Conservation (phyloP, 2,329 filamentous ascomycete genomes). For the Chaetoscypha palmicola region DNA sequence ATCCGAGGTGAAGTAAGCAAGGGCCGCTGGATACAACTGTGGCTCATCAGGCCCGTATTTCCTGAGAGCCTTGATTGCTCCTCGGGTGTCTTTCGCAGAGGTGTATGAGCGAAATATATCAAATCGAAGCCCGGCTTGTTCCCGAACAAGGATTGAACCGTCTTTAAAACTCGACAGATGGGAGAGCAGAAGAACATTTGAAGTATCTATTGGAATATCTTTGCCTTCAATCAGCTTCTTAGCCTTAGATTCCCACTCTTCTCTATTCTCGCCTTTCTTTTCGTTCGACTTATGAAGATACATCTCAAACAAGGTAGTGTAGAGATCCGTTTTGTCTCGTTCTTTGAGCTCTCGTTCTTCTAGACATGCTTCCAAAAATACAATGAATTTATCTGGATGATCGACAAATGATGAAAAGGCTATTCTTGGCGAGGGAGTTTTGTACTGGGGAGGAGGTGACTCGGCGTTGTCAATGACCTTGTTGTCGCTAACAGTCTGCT, state of each 20-base stretch:
- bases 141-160: slow-evolving; percentile 85
- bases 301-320: slow-evolving; percentile 96
- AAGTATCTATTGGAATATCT: slow-evolving; percentile 82
- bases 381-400: slow-evolving; percentile 83
- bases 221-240: slow-evolving; percentile 80
- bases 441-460: slow-evolving; percentile 52
- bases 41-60: slow-evolving; percentile 92
- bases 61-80: slow-evolving; percentile 79
- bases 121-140: slow-evolving; percentile 83
- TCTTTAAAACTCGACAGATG: slow-evolving; percentile 85
- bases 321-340: slow-evolving; percentile 75
- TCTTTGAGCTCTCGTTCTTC: slow-evolving; percentile 63
- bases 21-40: slow-evolving; percentile 82
- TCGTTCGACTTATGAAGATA: slow-evolving; percentile 83
- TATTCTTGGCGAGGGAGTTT: slow-evolving; percentile 72
- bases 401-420: slow-evolving; percentile 97
- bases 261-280: slow-evolving; percentile 62
- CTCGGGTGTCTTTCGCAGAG: slow-evolving; percentile 80
- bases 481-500: slow-evolving; percentile 47
- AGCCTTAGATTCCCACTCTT: slow-evolving; percentile 84
- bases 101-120: slow-evolving; percentile 98
- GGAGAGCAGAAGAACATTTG: slow-evolving; percentile 86
- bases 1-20: slow-evolving; percentile 89
- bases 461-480: slow-evolving; percentile 43
- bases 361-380: slow-evolving; percentile 84